These are phyloP conservation scores for Phaeosphaeria sp. DNA, from an alignment of 2,329 filamentous ascomycete species.

Conservation along the genomic window DNA sequence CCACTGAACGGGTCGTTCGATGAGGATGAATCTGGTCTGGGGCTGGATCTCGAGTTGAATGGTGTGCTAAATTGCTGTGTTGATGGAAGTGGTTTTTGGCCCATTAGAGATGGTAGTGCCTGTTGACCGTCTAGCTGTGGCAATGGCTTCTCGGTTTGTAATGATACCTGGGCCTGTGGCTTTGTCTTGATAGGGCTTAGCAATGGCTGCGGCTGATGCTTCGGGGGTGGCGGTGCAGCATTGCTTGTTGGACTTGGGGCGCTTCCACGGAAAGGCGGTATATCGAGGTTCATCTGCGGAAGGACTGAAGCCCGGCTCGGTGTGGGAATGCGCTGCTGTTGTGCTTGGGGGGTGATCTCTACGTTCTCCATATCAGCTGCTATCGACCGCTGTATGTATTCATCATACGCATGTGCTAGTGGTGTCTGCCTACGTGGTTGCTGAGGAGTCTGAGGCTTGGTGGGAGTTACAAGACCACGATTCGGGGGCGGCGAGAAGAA, in stretches of 20 bases:
- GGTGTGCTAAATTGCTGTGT: constrained; percentile 32
- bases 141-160: constrained; percentile 26
- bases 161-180: constrained; percentile 12
- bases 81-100: constrained; percentile 33
- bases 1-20: constrained; percentile 41
- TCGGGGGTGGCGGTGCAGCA: constrained; percentile 21
- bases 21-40: constrained; percentile 30
- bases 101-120: constrained; percentile 30
- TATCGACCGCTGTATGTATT: constrained; percentile 58
- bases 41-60: constrained; percentile 17
- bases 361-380: constrained; percentile 50
- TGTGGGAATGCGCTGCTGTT: constrained; percentile 32
- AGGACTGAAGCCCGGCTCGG: constrained; percentile 44
- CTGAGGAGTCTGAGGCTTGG: constrained; percentile 42
- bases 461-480: constrained; percentile 37
- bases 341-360: constrained; percentile 36
- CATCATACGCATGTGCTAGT: constrained; percentile 49
- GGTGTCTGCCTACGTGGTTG: constrained; percentile 42
- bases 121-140: constrained; percentile 31
- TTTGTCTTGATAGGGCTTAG: constrained; percentile 27
- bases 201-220: constrained; percentile 26
- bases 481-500: constrained; percentile 41
- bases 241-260: constrained; percentile 19
- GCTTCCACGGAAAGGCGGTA: constrained; percentile 42
- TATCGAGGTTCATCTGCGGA: constrained; percentile 42